phyloP scores from a whole-genome alignment of 1,139 yeast species.

The Yarrowia galli region DNA sequence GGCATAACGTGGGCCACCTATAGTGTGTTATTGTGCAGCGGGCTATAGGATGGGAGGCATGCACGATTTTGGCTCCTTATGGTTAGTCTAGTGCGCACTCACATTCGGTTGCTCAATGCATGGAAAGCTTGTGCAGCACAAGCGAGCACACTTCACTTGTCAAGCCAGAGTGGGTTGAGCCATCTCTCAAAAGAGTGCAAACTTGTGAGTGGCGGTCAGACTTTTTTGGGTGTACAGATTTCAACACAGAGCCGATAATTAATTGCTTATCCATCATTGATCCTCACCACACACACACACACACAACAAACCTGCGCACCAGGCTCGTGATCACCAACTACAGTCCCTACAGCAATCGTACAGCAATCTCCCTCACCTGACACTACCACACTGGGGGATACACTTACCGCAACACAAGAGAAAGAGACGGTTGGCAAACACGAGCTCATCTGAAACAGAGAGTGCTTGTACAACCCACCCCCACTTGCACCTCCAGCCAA shows the following conservation, averaged over 20 bases:
- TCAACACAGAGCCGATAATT: neutral
- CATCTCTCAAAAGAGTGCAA: neutral
- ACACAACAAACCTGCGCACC: neutral
- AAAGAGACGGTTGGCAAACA: neutral
- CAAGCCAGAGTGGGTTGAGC: neutral
- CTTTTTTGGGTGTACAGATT: neutral
- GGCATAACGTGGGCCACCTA: constrained; percentile 17
- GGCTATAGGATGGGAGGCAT: constrained; percentile 10
- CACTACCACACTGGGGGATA: neutral
- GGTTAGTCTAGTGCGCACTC: constrained; percentile 35
- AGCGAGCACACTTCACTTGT: constrained; percentile 11
- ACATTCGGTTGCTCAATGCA: constrained; percentile 35
- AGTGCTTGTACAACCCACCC: neutral
- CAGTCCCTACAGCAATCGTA: neutral
- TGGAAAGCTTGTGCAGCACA: constrained; percentile 32
- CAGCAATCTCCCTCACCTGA: constrained; percentile 2
- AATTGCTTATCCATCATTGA: neutral
- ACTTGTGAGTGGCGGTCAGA: neutral
- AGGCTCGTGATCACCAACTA: no score
- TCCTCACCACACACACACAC: neutral
- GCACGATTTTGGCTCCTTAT: constrained; percentile 32
- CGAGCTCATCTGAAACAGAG: neutral
- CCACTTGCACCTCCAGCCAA: constrained; percentile 3
- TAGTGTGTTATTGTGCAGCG: constrained; percentile 4
- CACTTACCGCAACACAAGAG: no score